phyloP scores from a whole-genome alignment of 2,329 filamentous ascomycete species.

The Pochonia chlamydosporia region DNA sequence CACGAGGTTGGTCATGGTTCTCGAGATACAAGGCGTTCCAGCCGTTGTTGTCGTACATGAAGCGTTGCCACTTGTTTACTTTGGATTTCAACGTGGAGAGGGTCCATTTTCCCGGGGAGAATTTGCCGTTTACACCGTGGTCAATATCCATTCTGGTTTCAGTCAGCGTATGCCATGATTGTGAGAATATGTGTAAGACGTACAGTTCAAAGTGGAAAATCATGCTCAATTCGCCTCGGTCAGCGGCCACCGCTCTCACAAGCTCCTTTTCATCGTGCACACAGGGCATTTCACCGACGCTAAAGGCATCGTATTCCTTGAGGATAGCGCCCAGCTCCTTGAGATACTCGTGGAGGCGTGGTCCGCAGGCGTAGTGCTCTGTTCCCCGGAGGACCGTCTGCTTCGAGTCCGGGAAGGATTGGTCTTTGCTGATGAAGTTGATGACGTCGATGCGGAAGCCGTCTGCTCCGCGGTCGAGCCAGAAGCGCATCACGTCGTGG shows the following conservation, averaged over 20 bases:
- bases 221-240: conserved; percentile 60
- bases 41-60: conserved; percentile 53
- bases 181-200: too few relatives aligned
- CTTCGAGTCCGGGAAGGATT: conserved; percentile 45
- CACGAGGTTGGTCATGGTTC: conserved; percentile 60
- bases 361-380: conserved; percentile 49
- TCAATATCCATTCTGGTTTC: conserved; percentile 41
- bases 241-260: conserved; percentile 45
- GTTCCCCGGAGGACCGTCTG: conserved; percentile 24
- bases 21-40: conserved; percentile 63
- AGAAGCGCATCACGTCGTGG: conserved; percentile 66
- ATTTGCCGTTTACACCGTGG: conserved; percentile 37
- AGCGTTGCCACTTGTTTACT: conserved; percentile 52
- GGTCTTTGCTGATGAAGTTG: conserved; percentile 61
- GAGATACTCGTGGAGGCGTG: conserved; percentile 40
- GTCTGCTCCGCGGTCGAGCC: conserved; percentile 62
- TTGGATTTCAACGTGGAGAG: conserved; percentile 46
- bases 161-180: neutral
- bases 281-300: conserved; percentile 46
- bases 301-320: conserved; percentile 42
- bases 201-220: conserved; percentile 67
- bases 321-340: conserved; percentile 38
- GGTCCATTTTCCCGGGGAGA: conserved; percentile 35
- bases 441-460: conserved; percentile 65
- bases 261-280: conserved; percentile 35